Evolutionary conservation across 352 stramenopile species (phyloP).

Genomic region (Globisporangium emineosum): DNA sequence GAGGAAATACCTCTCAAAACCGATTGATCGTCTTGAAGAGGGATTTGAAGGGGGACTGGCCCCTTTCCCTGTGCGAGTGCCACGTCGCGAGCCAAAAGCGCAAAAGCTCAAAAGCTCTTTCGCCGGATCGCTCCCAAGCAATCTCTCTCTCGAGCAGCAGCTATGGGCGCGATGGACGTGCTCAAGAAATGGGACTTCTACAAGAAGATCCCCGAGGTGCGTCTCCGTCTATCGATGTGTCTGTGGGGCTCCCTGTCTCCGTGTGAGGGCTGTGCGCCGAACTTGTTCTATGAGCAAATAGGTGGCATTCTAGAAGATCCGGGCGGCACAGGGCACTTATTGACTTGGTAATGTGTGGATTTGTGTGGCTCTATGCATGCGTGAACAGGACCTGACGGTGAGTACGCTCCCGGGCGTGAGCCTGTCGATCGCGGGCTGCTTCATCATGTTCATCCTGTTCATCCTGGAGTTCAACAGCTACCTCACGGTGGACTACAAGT

Average conservation of each 20-base stretch:
- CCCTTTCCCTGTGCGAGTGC: slow-evolving; percentile 8
- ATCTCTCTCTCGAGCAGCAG: slow-evolving; percentile 8
- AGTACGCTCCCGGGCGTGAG: slow-evolving; percentile 83
- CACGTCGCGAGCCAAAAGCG: slow-evolving; percentile 11
- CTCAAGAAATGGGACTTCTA: slow-evolving; percentile 92
- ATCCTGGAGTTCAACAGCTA: slow-evolving; percentile 89
- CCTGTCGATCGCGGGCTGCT: slow-evolving; percentile 75
- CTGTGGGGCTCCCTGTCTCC: background rate
- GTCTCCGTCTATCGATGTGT: slow-evolving; percentile 13
- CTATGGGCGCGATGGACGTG: slow-evolving; percentile 84
- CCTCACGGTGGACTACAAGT: slow-evolving; percentile 83
- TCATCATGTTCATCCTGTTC: slow-evolving; percentile 91
- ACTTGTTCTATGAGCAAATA: background rate
- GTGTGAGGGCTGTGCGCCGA: background rate
- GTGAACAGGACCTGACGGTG: slow-evolving; percentile 77
- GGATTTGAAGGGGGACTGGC: slow-evolving; percentile 6
- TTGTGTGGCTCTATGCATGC: background rate
- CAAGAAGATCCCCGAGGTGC: slow-evolving; percentile 89
- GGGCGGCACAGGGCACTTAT: background rate
- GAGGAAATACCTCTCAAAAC: background rate
- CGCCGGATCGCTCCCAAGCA: slow-evolving; percentile 4
- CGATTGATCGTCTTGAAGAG: background rate
- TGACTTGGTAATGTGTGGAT: background rate
- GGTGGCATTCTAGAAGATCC: slow-evolving; percentile 13
- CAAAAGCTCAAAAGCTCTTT: slow-evolving; percentile 13